Conservation (phyloP, 2,329 filamentous ascomycete species). For the Hypoxylon sp. region DNA sequence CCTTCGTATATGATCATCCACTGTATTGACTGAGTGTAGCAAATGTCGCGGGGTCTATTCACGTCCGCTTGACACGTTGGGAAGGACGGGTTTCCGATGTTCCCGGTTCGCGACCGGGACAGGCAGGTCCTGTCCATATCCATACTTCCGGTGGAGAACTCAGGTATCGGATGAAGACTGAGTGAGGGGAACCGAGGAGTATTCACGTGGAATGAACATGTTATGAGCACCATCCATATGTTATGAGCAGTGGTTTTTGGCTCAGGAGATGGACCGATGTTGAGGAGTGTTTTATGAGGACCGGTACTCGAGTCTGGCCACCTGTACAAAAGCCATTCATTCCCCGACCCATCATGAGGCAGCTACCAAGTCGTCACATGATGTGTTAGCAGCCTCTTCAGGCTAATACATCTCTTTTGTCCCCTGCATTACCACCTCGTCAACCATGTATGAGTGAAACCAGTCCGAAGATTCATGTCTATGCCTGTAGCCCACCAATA, state of each 20-base stretch:
- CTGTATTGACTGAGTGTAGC: slow-evolving; percentile 17
- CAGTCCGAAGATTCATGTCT: slow-evolving; percentile 15
- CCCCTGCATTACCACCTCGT: slow-evolving; percentile 33
- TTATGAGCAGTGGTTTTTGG: slow-evolving; percentile 39
- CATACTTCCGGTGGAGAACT: slow-evolving; percentile 27
- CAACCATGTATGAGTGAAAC: slow-evolving; percentile 26
- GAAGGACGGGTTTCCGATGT: slow-evolving; percentile 19
- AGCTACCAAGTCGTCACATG: slow-evolving; percentile 29
- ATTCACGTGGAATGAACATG: slow-evolving; percentile 35
- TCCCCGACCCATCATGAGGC: slow-evolving; percentile 34
- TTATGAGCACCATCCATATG: slow-evolving; percentile 39
- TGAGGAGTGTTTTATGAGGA: slow-evolving; percentile 40
- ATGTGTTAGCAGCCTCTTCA: slow-evolving; percentile 47
- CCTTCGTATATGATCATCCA: not conserved
- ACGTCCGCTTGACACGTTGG: slow-evolving; percentile 32
- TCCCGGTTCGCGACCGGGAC: slow-evolving; percentile 26
- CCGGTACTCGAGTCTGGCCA: slow-evolving; percentile 33
- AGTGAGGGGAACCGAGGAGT: slow-evolving; percentile 23
- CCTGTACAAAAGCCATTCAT: slow-evolving; percentile 34
- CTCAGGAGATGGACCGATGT: slow-evolving; percentile 31
- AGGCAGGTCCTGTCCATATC: slow-evolving; percentile 26
- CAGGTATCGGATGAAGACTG: slow-evolving; percentile 35
- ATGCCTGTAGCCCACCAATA: slow-evolving; percentile 23
- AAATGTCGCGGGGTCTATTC: slow-evolving; percentile 30
- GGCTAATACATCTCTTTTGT: slow-evolving; percentile 43